These are phyloP conservation scores for Fonsecaea monophora DNA, from an alignment of 2,329 filamentous ascomycete species.

Conservation along the genomic window DNA sequence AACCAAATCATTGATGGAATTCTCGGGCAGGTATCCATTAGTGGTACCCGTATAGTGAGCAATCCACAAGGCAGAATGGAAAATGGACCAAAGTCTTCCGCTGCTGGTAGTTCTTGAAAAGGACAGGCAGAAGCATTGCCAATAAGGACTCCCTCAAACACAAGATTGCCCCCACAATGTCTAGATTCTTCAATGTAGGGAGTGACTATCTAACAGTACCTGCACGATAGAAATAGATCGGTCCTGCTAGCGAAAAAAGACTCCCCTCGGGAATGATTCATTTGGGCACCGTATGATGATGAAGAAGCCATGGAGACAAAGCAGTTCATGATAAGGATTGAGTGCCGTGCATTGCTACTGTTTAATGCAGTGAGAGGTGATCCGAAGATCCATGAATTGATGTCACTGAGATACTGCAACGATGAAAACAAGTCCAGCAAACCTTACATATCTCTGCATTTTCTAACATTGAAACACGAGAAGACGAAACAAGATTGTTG, in stretches of 20 bases:
- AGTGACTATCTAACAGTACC: conserved; percentile 97
- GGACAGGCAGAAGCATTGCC: neutral
- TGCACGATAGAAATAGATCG: conserved; percentile 72
- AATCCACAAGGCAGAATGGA: neutral
- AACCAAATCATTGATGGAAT: conserved; percentile 15
- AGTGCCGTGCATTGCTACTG: conserved; percentile 37
- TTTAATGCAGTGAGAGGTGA: neutral
- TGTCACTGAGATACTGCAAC: neutral
- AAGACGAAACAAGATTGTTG: neutral
- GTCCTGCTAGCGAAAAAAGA: conserved; percentile 99
- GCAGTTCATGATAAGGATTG: conserved; percentile 94
- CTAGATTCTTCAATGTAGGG: conserved; percentile 66
- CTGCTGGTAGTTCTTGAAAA: neutral
- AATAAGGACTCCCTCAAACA: neutral
- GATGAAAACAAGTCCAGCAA: neutral
- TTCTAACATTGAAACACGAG: neutral
- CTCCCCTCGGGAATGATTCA: conserved; percentile 66
- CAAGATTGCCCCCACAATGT: neutral
- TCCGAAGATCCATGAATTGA: neutral
- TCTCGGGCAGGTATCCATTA: conserved; percentile 43
- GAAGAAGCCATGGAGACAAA: conserved; percentile 73
- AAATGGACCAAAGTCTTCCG: neutral
- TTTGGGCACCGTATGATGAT: conserved; percentile 93
- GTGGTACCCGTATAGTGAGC: conserved; percentile 48
- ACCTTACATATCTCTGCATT: too few relatives aligned